Conservation (phyloP, 1,284 basidiomycete genomes). For the Abortiporus biennis region DNA sequence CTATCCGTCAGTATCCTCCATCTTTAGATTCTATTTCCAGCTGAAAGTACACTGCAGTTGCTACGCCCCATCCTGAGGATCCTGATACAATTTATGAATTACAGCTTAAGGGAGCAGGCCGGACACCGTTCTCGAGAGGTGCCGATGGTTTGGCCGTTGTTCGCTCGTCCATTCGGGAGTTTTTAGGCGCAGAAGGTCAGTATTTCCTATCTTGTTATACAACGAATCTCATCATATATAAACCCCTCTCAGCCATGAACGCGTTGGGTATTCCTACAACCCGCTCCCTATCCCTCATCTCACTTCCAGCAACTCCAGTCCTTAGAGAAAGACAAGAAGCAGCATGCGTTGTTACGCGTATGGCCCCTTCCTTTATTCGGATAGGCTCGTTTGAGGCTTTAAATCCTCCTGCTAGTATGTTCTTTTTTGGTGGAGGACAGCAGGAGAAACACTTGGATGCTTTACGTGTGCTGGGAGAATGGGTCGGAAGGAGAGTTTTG, state of each 20-base stretch:
- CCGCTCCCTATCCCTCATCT: constrained; percentile 78
- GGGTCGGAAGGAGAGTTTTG: constrained; percentile 59
- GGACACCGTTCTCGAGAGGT: constrained; percentile 88
- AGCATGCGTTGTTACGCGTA: constrained; percentile 77
- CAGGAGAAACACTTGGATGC: constrained; percentile 73
- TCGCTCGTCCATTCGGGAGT: constrained; percentile 91
- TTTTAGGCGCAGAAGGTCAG: constrained; percentile 78
- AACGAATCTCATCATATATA: background rate
- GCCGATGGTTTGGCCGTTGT: constrained; percentile 94
- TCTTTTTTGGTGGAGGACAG: constrained; percentile 70
- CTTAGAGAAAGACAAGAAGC: constrained; percentile 75
- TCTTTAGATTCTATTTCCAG: constrained; percentile 47
- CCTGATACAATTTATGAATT: constrained; percentile 68
- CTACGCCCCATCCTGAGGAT: constrained; percentile 63
- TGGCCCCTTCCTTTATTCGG: constrained; percentile 88
- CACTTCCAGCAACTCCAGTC: constrained; percentile 73
- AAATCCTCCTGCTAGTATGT: constrained; percentile 63
- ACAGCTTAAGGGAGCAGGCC: constrained; percentile 91
- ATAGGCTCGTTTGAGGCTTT: constrained; percentile 90
- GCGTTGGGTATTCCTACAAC: constrained; percentile 88
- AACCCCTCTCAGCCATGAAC: constrained; percentile 61
- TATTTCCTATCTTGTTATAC: background rate
- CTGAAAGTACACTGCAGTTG: constrained; percentile 41
- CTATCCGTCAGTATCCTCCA: constrained; percentile 47
- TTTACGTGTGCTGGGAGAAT: constrained; percentile 68